phyloP scores from a whole-genome alignment of 2,329 filamentous ascomycete genomes.

The Phaeosphaeriaceae sp. region DNA sequence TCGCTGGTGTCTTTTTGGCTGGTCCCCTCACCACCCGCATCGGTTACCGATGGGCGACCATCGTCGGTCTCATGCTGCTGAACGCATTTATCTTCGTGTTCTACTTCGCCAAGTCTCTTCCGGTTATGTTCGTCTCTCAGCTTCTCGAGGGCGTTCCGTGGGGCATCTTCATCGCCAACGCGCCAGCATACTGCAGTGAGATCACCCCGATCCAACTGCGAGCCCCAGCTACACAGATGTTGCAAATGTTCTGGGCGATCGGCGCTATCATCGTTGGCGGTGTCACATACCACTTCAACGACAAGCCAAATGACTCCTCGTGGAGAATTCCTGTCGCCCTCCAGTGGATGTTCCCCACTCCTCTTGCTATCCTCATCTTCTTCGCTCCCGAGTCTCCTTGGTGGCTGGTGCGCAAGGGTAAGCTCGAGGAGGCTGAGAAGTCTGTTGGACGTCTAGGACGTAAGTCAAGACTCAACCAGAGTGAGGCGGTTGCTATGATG shows the following conservation, averaged over 20 bases:
- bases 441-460: constrained; percentile 60
- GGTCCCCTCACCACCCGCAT: constrained; percentile 66
- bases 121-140: constrained; percentile 60
- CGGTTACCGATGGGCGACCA: constrained; percentile 67
- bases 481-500: constrained; percentile 65
- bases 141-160: constrained; percentile 68
- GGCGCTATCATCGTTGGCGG: constrained; percentile 67
- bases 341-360: constrained; percentile 55
- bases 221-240: constrained; percentile 66
- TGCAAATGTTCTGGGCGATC: constrained; percentile 73
- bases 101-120: constrained; percentile 61
- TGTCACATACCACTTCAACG: constrained; percentile 63
- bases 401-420: constrained; percentile 56
- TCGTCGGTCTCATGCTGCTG: constrained; percentile 62
- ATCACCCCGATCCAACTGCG: constrained; percentile 66
- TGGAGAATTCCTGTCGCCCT: constrained; percentile 39
- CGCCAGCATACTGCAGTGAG: constrained; percentile 68
- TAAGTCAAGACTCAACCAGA: constrained; percentile 49
- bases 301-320: not conserved
- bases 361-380: constrained; percentile 54
- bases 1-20: constrained; percentile 66
- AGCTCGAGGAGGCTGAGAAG: constrained; percentile 51
- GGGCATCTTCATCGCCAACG: constrained; percentile 71
- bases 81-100: constrained; percentile 68
- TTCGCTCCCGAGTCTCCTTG: constrained; percentile 62